These are phyloP conservation scores for Umbelopsis sp. DNA, from an alignment of 192 early-diverging fungal species.

Conservation along the genomic window DNA sequence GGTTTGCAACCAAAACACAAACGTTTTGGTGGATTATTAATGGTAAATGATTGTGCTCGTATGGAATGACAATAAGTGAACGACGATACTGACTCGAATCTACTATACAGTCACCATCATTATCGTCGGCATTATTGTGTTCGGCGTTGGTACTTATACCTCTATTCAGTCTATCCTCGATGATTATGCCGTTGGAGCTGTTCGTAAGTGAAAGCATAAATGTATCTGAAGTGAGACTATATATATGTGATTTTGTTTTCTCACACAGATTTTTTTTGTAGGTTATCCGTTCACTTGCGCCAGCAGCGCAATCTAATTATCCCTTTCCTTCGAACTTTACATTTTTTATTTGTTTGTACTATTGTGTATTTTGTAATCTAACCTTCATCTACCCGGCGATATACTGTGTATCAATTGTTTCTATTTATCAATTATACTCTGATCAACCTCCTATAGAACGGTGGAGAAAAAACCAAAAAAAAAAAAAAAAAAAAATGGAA, in stretches of 20 bases:
- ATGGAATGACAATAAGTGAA: neutral
- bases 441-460: too few relatives aligned
- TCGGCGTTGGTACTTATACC: constrained; percentile 8
- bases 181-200: neutral
- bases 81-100: neutral
- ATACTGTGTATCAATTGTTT: too few relatives aligned
- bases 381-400: too few relatives aligned
- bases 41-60: neutral
- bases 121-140: neutral
- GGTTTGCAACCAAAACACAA: neutral
- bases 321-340: neutral
- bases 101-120: neutral
- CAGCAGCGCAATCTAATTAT: neutral
- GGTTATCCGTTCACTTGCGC: constrained; percentile 4
- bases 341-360: neutral
- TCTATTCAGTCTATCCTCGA: constrained; percentile 1
- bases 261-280: neutral
- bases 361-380: neutral
- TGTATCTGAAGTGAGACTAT: neutral
- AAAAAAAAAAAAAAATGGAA: too few relatives aligned
- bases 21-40: neutral
- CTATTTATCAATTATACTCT: too few relatives aligned
- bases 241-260: neutral
- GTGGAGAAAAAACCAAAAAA: too few relatives aligned
- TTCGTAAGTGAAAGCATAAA: neutral